Percentiles rank a stretch among this genome's conserved stretches.
These are phyloP conservation scores for Cadophora gregata DNA, from an alignment of 2,329 filamentous ascomycete genomes.

Conservation along the genomic window DNA sequence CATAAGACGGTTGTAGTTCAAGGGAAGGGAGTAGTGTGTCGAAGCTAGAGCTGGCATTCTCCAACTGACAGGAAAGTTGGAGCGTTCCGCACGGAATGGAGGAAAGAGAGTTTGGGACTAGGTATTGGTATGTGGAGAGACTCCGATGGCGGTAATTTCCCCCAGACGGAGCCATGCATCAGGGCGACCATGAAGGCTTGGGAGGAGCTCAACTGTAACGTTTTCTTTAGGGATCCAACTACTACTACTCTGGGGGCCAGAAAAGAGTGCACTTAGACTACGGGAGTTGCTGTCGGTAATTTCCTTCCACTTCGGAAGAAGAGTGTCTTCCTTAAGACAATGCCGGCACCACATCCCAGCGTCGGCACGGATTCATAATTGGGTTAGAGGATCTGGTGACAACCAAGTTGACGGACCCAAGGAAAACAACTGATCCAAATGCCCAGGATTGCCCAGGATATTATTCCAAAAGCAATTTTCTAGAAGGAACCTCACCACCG, in stretches of 20 bases:
- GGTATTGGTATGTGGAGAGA: neutral
- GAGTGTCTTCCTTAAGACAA: neutral
- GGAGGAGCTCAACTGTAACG: neutral
- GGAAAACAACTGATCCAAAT: neutral
- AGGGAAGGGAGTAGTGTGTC: neutral
- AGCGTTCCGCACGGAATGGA: neutral
- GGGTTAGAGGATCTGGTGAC: constrained; percentile 1
- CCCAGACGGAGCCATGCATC: neutral
- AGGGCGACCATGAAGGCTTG: neutral
- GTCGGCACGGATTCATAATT: neutral
- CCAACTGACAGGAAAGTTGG: neutral
- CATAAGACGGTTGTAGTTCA: neutral
- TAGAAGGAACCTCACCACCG: neutral
- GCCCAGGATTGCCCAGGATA: neutral
- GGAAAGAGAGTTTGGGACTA: constrained; percentile 10
- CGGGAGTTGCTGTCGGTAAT: neutral
- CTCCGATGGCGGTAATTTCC: neutral
- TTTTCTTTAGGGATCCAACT: neutral
- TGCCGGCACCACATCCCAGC: neutral
- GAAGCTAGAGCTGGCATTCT: neutral
- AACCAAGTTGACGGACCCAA: neutral
- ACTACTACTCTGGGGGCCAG: too few relatives aligned
- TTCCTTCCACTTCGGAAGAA: neutral
- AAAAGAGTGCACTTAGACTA: neutral
- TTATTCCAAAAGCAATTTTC: neutral